Evolutionary conservation across 495 filamentous ascomycete species (phyloP), one percentile per base, ranked within the genome.

Genomic region (Tetracladium setigerum): DNA sequence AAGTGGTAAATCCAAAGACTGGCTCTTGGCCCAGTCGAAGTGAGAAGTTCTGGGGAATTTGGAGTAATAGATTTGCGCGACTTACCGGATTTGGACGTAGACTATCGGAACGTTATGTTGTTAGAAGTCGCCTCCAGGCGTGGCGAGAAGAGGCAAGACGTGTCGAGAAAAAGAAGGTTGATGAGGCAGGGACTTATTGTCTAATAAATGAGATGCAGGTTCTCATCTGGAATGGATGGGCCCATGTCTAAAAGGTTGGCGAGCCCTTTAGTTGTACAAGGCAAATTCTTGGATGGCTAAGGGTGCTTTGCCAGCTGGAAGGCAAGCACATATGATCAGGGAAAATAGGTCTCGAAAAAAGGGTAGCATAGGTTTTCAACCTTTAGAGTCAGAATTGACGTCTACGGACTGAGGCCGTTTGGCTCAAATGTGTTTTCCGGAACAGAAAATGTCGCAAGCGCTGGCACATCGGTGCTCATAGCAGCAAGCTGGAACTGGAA

Each of bases 131-230:
- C 34, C 30, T 75, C n/a, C 59, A 59, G 14, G 58, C 63, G 35
- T 63, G 62, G 35, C 49, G 48, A 2, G 36, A 35, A 13, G 54
- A 54, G 27, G 50, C 57, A 16, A 52, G 43, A 56, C 24, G 14
- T 10, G 47, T 49, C 9, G 50, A 56, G 14, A 56, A 55, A 17
- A 41, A 53, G 14, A 47, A 67, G 34, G 64, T 65, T 30, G 39
- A 52, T 5, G 81, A 86, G 52, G 66, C 61, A 0, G 83, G 76
- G 10, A 65, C 65, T 32, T 70, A 72, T 40, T 91, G 86, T 59
- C 64, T 89, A 41, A 79, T 90, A 38, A 80, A 89, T 63, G 86
- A 89, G 67, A 89, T 89, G 86, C 87, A 91, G 59, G 74, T 91
- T 38, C 66, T 90, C 22, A 73, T 78, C 52, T 50, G 68, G 38